Evolutionary conservation across 176 grass and related monocot genomes (phyloP).

Genomic region (Paspalum notatum): DNA sequence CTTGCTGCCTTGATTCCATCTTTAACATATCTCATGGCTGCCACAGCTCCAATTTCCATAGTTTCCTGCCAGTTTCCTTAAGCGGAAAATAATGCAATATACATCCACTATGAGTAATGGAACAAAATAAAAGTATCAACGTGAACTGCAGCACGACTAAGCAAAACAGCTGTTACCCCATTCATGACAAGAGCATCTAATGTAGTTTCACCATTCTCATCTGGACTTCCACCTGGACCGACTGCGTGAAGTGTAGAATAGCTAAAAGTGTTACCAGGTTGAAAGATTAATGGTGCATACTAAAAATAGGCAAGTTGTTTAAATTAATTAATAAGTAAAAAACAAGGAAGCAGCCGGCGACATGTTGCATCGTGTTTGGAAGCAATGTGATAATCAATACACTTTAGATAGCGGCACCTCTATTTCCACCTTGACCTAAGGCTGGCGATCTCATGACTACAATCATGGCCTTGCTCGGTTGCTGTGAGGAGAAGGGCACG

Average conservation of each 20-base stretch:
- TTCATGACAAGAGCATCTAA: constrained; percentile 99
- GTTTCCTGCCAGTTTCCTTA: constrained; percentile 65
- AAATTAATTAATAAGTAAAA: not conserved
- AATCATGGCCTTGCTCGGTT: not conserved
- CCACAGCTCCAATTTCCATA: constrained; percentile 94
- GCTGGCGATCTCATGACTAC: not conserved
- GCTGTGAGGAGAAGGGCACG: not conserved
- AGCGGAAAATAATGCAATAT: constrained; percentile 31
- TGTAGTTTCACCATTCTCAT: constrained; percentile 94
- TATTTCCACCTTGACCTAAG: not conserved
- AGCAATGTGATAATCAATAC: not conserved
- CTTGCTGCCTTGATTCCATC: constrained; percentile 88
- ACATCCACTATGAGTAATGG: constrained; percentile 33
- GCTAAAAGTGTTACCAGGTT: not conserved
- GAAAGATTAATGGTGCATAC: constrained; percentile 9
- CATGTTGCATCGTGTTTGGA: not conserved
- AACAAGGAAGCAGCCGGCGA: not conserved
- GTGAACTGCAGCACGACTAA: constrained; percentile 6
- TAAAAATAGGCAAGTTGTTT: not conserved
- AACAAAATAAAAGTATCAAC: constrained; percentile 21
- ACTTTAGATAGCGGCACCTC: not conserved
- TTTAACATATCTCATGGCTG: constrained; percentile 89
- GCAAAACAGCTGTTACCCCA: constrained; percentile 65
- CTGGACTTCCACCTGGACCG: constrained; percentile 90
- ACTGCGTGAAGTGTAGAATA: constrained; percentile 48